phyloP scores from a whole-genome alignment of 495 filamentous ascomycete genomes.

The Talaromyces trachyspermus region DNA sequence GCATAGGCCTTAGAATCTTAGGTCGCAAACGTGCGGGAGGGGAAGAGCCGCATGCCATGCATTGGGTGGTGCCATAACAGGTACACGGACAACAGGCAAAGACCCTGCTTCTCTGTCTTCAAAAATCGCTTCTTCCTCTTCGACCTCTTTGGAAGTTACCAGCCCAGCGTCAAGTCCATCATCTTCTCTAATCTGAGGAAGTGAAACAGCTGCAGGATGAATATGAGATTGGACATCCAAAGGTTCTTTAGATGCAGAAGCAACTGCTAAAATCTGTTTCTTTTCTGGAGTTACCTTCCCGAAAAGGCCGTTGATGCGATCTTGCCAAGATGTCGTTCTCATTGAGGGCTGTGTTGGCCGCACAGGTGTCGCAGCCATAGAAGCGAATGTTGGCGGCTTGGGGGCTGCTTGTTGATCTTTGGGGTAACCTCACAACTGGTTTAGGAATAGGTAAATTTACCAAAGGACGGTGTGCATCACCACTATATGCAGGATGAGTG shows the following conservation, averaged over 20 bases:
- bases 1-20: conserved; percentile 30
- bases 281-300: conserved; percentile 49
- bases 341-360: conserved; percentile 13
- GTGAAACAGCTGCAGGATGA: conserved; percentile 49
- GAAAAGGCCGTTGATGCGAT: conserved; percentile 65
- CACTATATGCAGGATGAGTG: conserved; percentile 64
- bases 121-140: conserved; percentile 73
- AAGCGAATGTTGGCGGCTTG: conserved; percentile 47
- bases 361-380: conserved; percentile 42
- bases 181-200: conserved; percentile 35
- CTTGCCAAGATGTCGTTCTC: conserved; percentile 56
- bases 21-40: conserved; percentile 25
- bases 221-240: conserved; percentile 47
- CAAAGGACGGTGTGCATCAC: conserved; percentile 53
- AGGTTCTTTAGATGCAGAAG: conserved; percentile 53
- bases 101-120: conserved; percentile 79
- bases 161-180: conserved; percentile 31
- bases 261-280: conserved; percentile 45
- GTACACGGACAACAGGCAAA: conserved; percentile 60
- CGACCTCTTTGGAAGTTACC: conserved; percentile 52
- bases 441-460: conserved; percentile 62
- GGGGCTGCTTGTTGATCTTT: conserved; percentile 33
- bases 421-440: conserved; percentile 70
- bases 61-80: conserved; percentile 48
- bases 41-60: conserved; percentile 42